phyloP scores from a whole-genome alignment of 2,329 filamentous ascomycete genomes.

The Scedosporium boydii region DNA sequence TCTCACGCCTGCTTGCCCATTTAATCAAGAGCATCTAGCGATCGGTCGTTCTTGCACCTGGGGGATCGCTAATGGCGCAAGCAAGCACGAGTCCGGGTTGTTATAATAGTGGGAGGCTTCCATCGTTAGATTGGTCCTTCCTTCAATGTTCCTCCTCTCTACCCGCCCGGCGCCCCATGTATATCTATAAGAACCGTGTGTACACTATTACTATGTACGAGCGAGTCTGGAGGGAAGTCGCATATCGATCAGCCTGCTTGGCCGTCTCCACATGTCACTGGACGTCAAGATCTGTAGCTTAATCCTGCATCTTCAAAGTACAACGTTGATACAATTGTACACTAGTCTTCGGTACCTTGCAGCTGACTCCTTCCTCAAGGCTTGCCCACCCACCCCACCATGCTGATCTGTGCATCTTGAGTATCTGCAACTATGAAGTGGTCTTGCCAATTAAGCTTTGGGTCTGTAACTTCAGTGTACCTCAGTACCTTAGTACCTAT shows the following conservation, averaged over 20 bases:
- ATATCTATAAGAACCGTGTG: neutral
- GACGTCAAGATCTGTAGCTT: neutral
- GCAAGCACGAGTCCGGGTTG: neutral
- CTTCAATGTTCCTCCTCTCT: neutral
- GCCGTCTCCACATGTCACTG: neutral
- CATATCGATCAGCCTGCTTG: neutral
- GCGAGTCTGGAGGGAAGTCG: neutral
- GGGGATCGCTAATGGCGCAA: neutral
- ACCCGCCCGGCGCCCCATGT: neutral
- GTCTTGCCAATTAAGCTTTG: constrained; percentile 1
- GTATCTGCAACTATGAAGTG: neutral
- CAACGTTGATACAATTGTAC: neutral
- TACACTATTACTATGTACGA: neutral
- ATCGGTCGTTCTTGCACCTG: neutral
- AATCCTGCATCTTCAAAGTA: neutral
- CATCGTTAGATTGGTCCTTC: neutral
- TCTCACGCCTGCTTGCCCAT: neutral
- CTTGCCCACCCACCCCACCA: neutral
- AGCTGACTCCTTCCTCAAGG: neutral
- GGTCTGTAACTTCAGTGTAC: neutral
- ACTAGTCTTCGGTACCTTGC: neutral
- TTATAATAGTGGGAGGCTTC: neutral
- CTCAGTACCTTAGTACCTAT: too few relatives aligned
- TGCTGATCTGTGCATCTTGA: constrained; percentile 3
- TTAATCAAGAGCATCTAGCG: neutral